Conservation (phyloP, 257 asterid genomes). For the Linderniella brevidens region DNA sequence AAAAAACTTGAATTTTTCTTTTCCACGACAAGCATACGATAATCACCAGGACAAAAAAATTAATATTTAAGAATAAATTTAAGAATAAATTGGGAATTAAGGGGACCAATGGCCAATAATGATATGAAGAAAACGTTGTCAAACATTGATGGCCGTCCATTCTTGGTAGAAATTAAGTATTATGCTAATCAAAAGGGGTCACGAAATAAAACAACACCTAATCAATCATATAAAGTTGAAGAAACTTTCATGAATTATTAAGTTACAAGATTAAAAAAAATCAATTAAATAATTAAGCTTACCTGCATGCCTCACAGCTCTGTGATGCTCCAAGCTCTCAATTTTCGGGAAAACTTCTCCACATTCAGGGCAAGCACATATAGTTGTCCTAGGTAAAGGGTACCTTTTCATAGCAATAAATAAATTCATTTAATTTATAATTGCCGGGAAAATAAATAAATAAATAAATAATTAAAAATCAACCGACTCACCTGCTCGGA, state of each 20-base stretch:
- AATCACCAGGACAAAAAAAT: too few species aligned
- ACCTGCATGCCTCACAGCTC: conserved; percentile 89
- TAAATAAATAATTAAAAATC: background rate
- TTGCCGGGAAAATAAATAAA: background rate
- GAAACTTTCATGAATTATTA: background rate
- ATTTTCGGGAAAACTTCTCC: conserved; percentile 84
- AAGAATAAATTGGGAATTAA: too few species aligned
- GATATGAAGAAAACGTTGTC: background rate
- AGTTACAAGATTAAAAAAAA: background rate
- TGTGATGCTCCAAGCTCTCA: conserved; percentile 87
- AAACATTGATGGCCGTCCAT: background rate
- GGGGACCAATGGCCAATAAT: too few species aligned
- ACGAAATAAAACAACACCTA: background rate
- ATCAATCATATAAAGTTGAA: too few species aligned
- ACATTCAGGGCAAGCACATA: conserved; percentile 72
- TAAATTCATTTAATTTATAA: background rate
- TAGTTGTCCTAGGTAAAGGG: conserved; percentile 61
- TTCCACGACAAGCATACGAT: too few species aligned
- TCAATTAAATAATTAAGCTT: background rate
- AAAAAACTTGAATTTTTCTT: too few species aligned
- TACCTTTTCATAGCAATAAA: conserved; percentile 22
- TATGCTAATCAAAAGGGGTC: background rate
- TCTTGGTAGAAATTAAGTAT: too few species aligned
- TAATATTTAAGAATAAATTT: too few species aligned
- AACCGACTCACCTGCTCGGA: conserved; percentile 39